Base-by-base conservation (phyloP, 2,329 filamentous ascomycete species). In the Colletotrichum sp. region DNA sequence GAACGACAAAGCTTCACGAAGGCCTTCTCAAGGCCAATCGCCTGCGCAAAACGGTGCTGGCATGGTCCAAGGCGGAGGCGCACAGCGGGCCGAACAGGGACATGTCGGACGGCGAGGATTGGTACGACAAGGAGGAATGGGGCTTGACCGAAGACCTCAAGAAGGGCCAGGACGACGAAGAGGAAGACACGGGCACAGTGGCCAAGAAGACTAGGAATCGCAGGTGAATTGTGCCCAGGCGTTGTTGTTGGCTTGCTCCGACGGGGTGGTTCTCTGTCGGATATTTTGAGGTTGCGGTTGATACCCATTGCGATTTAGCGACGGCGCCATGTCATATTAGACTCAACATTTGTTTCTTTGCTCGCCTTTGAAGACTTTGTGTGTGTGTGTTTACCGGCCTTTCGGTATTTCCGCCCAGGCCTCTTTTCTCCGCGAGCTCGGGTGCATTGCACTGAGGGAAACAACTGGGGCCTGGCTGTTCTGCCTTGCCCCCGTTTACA, bases 41-140 rank as follows among this genome's bases (percentile, higher is more conserved):
- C 60, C 89, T 94, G 83, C 90, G 95, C 32, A 92, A 91, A 79
- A 90, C 92, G 24, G 94, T 97, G 5, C 89, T 93, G 81, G 90
- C 91, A 78, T 96, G 94, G 93, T 90, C 93, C 78, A 95, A 95
- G 82, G 93, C 95, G 2, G 95, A 96, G 84, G 94, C 90, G 26
- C 95, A 96, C 80, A 88, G 87, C 68, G 91, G 92, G 3, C 82
- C 87, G 21, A 91, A 92, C 81, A 84, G 92, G 66, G 94, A 96
- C 83, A 93, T 97, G 93, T 96, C 94, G 66, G 95, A 97, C 82
- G 94, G 94, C 13, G 95, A 97, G 86, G 95, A 97, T 82, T 97
- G 94, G 94, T 96, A 96, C 81, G 95, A 97, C 83, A 91, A 91
- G 80, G 93, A 95, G 69, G 94, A 95, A 84, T 96, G 94, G 94